phyloP scores from a whole-genome alignment of 208 protist genomes.

The Trypanosoma caninum region DNA sequence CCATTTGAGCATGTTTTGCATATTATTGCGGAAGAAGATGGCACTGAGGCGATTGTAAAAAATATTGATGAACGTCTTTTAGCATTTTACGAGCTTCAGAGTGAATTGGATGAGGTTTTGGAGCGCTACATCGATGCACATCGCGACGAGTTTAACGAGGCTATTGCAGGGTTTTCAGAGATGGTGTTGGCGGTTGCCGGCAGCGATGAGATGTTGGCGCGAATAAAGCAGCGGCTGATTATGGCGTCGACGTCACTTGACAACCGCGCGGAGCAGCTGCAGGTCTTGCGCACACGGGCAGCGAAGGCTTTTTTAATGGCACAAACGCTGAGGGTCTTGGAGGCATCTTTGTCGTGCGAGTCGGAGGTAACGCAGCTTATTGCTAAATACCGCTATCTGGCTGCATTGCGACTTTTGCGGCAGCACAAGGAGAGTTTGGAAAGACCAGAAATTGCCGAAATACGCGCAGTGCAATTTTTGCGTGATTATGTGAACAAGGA shows the following conservation, averaged over 20 bases:
- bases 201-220: slow-evolving; percentile 72
- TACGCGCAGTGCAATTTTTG: slow-evolving; percentile 52
- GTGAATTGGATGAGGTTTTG: slow-evolving; percentile 59
- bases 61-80: slow-evolving; percentile 68
- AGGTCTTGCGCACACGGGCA: slow-evolving; percentile 62
- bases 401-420: slow-evolving; percentile 52
- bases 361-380: slow-evolving; percentile 50
- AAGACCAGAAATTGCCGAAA: slow-evolving; percentile 33
- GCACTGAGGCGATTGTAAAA: slow-evolving; percentile 44
- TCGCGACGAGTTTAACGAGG: slow-evolving; percentile 77
- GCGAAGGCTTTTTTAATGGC: slow-evolving; percentile 72
- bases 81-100: slow-evolving; percentile 60
- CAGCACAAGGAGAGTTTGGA: slow-evolving; percentile 39
- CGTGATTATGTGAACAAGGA: slow-evolving; percentile 54
- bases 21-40: slow-evolving; percentile 60
- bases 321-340: slow-evolving; percentile 49
- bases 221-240: slow-evolving; percentile 60
- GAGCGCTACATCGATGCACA: slow-evolving; percentile 75
- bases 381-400: slow-evolving; percentile 49
- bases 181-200: slow-evolving; percentile 80
- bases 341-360: slow-evolving; percentile 50
- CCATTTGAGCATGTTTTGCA: slow-evolving; percentile 78
- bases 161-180: slow-evolving; percentile 75
- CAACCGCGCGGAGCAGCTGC: slow-evolving; percentile 66
- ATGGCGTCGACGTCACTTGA: slow-evolving; percentile 58